These are phyloP conservation scores for Macrolepiota dolichaula DNA, from an alignment of 768 basidiomycete species.

Conservation along the genomic window DNA sequence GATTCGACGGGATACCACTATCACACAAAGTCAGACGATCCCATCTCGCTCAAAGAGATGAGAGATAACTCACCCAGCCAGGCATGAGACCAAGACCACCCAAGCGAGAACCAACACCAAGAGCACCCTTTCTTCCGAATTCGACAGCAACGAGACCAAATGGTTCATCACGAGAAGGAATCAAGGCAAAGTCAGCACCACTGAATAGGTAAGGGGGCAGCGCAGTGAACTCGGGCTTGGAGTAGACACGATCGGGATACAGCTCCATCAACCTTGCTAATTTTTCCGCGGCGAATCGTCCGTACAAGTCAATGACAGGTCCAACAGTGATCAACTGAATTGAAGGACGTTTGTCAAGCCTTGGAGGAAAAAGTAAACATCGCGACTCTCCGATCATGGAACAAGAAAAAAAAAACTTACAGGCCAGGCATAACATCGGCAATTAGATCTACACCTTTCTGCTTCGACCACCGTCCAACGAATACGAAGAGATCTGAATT, in stretches of 20 bases:
- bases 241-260: conserved; percentile 90
- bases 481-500: conserved; percentile 91
- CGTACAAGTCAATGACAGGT: conserved; percentile 93
- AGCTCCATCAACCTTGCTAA: conserved; percentile 91
- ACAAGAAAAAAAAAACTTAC: conserved; percentile 38
- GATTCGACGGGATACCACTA: conserved; percentile 99
- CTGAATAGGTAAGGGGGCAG: conserved; percentile 91
- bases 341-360: conserved; percentile 79
- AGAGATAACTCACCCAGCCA: conserved; percentile 73
- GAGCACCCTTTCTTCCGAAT: conserved; percentile 93
- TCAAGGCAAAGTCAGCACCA: conserved; percentile 93
- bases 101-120: conserved; percentile 91
- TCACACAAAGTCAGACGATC: conserved; percentile 5
- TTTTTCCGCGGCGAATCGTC: conserved; percentile 94
- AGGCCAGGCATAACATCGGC: conserved; percentile 92
- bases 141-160: conserved; percentile 96
- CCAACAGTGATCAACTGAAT: conserved; percentile 90
- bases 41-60: not conserved
- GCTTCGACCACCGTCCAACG: conserved; percentile 97
- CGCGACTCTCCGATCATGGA: not conserved
- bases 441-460: conserved; percentile 97
- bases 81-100: conserved; percentile 97
- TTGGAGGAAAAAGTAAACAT: conserved; percentile 25
- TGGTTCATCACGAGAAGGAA: conserved; percentile 94
- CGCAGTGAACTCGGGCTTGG: conserved; percentile 96